Evolutionary conservation across 176 grass and related monocot genomes (phyloP).

Genomic region (Raddia distichophylla): DNA sequence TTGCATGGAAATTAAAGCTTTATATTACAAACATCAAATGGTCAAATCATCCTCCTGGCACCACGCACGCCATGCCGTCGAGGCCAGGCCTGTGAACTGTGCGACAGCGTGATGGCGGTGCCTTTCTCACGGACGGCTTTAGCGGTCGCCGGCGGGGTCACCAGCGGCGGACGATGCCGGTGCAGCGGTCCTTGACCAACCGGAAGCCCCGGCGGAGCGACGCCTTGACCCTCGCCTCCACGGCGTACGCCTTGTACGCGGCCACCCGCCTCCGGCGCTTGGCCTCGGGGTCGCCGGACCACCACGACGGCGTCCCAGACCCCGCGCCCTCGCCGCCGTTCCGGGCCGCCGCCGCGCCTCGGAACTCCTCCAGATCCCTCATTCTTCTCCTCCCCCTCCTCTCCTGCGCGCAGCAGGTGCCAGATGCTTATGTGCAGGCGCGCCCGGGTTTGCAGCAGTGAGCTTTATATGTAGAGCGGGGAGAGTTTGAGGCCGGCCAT

Average conservation of each 20-base stretch:
- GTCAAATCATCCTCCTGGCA: neutral
- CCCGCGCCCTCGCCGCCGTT: slow-evolving; percentile 9
- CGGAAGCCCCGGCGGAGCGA: slow-evolving; percentile 61
- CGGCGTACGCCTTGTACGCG: slow-evolving; percentile 64
- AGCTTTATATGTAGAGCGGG: neutral
- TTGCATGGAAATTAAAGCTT: neutral
- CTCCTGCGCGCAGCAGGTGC: neutral
- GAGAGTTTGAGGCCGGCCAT: slow-evolving; percentile 47
- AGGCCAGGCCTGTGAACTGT: neutral
- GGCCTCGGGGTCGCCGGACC: slow-evolving; percentile 54
- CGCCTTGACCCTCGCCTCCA: slow-evolving; percentile 68
- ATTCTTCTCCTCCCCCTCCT: neutral
- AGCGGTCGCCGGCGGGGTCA: neutral
- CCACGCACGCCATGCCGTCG: neutral
- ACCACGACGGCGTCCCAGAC: slow-evolving; percentile 37
- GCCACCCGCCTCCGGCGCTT: slow-evolving; percentile 69
- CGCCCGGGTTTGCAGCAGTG: slow-evolving; percentile 17
- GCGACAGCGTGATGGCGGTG: neutral
- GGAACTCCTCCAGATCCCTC: slow-evolving; percentile 54
- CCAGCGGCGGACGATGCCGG: slow-evolving; percentile 57
- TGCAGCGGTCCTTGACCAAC: slow-evolving; percentile 69
- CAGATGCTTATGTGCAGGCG: neutral
- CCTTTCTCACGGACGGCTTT: neutral
- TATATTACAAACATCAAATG: slow-evolving; percentile 25
- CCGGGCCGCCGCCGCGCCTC: slow-evolving; percentile 20